These are phyloP conservation scores for Ensete glaucum DNA, from an alignment of 176 grass and related monocot species.

Conservation along the genomic window DNA sequence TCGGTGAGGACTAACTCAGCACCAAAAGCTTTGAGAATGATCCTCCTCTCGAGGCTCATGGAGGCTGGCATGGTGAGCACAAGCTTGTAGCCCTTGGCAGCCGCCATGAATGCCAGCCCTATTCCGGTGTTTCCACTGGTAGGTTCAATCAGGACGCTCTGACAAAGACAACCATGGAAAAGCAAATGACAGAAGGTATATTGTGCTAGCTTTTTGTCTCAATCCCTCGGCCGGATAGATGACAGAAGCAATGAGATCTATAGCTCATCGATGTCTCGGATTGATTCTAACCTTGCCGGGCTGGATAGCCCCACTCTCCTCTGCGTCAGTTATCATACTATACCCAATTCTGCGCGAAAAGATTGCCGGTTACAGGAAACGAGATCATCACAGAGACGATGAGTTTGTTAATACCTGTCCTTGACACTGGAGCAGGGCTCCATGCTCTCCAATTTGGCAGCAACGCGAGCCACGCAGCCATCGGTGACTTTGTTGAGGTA, in stretches of 20 bases:
- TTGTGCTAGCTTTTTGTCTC: too few species aligned
- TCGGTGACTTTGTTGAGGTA: constrained; percentile 5
- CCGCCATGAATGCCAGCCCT: constrained; percentile 6
- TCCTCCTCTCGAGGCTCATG: constrained; percentile 14
- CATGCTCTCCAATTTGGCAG: constrained; percentile 16
- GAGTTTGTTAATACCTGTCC: neutral
- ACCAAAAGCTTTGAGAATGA: constrained; percentile 11
- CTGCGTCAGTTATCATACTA: constrained; percentile 3
- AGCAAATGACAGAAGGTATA: too few species aligned
- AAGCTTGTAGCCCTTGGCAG: constrained; percentile 15
- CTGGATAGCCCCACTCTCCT: neutral
- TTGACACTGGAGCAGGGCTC: constrained; percentile 17
- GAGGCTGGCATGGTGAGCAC: constrained; percentile 14
- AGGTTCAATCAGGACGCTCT: constrained; percentile 10
- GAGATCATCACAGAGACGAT: neutral
- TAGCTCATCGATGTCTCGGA: too few species aligned
- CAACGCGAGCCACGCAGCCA: constrained; percentile 3
- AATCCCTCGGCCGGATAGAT: too few species aligned
- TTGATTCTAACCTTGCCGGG: constrained; percentile 2
- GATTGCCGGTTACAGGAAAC: neutral
- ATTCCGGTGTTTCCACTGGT: constrained; percentile 18
- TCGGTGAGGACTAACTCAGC: constrained; percentile 7
- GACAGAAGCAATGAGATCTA: too few species aligned
- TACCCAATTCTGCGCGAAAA: neutral
- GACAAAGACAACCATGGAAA: neutral